Conservation (phyloP, 495 filamentous ascomycete species). For the Talaromyces trachyspermus region DNA sequence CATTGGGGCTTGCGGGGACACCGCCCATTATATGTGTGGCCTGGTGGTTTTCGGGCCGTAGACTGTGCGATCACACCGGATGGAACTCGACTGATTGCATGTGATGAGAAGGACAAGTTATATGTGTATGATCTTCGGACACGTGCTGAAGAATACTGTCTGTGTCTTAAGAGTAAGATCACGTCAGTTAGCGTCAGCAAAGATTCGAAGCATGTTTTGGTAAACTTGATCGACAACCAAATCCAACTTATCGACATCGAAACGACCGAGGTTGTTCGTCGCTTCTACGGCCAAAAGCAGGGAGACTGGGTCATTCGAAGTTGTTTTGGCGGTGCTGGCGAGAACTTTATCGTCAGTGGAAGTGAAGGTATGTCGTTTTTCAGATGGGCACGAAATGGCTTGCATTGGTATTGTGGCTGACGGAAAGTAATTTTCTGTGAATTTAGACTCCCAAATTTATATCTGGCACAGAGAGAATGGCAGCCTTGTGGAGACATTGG, state of each 20-base stretch:
- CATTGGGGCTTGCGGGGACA: slow-evolving; percentile 56
- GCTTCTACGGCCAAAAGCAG: slow-evolving; percentile 67
- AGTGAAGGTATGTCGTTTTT: slow-evolving; percentile 64
- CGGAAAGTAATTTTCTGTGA: background rate
- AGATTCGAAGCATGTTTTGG: slow-evolving; percentile 71
- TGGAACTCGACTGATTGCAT: slow-evolving; percentile 68
- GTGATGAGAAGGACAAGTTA: slow-evolving; percentile 60
- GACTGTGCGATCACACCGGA: slow-evolving; percentile 77
- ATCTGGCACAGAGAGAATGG: slow-evolving; percentile 89
- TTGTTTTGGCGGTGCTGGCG: slow-evolving; percentile 78
- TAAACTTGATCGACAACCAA: slow-evolving; percentile 69
- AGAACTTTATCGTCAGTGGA: slow-evolving; percentile 84
- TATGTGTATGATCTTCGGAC: slow-evolving; percentile 77
- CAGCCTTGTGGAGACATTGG: slow-evolving; percentile 62
- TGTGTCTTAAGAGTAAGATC: slow-evolving; percentile 55
- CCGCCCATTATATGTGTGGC: slow-evolving; percentile 52
- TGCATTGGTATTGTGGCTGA: slow-evolving; percentile 12
- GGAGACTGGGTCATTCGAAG: slow-evolving; percentile 70
- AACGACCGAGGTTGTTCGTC: slow-evolving; percentile 60
- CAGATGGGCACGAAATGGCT: background rate
- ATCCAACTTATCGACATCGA: slow-evolving; percentile 72
- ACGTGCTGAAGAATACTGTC: slow-evolving; percentile 64
- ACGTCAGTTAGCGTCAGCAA: slow-evolving; percentile 75
- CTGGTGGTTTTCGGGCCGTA: slow-evolving; percentile 66
- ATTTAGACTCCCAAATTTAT: slow-evolving; percentile 66